Conservation (phyloP, 345 rosid species). For the Salix caprea region DNA sequence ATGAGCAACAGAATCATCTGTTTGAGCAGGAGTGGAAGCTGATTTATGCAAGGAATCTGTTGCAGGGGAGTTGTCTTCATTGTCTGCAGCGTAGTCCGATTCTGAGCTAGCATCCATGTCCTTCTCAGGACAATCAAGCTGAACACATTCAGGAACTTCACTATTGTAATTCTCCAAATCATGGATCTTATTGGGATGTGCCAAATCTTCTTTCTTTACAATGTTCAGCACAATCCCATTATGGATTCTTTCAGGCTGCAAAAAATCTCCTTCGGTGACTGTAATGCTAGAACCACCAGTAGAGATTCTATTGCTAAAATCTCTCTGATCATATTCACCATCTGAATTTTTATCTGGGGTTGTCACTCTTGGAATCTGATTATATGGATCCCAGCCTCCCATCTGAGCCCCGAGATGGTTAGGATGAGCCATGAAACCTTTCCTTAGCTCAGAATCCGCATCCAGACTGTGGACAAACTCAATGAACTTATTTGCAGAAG, state of each 20-base stretch:
- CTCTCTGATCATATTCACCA: slow-evolving; percentile 40
- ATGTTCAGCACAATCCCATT: slow-evolving; percentile 75
- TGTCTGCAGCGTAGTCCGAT: slow-evolving; percentile 41
- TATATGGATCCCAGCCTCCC: slow-evolving; percentile 42
- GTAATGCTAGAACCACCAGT: slow-evolving; percentile 45
- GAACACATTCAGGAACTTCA: slow-evolving; percentile 59
- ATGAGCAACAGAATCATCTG: not conserved
- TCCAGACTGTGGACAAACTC: slow-evolving; percentile 76
- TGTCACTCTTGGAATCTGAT: slow-evolving; percentile 35
- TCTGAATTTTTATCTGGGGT: slow-evolving; percentile 47
- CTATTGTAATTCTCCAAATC: slow-evolving; percentile 33
- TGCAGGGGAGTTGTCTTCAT: slow-evolving; percentile 4
- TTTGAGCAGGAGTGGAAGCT: not conserved
- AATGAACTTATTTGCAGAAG: slow-evolving; percentile 75
- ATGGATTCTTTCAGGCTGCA: slow-evolving; percentile 64
- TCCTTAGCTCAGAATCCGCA: slow-evolving; percentile 44
- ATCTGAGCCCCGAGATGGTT: slow-evolving; percentile 30
- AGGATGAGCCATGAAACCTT: slow-evolving; percentile 49
- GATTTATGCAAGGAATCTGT: not conserved
- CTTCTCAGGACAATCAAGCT: slow-evolving; percentile 60
- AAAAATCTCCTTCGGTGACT: slow-evolving; percentile 76
- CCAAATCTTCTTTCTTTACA: slow-evolving; percentile 59
- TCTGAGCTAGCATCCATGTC: slow-evolving; percentile 62
- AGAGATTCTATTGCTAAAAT: slow-evolving; percentile 28
- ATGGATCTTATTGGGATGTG: slow-evolving; percentile 30